phyloP scores from a whole-genome alignment of 148 eudicot species.

The Nyssa sinensis region DNA sequence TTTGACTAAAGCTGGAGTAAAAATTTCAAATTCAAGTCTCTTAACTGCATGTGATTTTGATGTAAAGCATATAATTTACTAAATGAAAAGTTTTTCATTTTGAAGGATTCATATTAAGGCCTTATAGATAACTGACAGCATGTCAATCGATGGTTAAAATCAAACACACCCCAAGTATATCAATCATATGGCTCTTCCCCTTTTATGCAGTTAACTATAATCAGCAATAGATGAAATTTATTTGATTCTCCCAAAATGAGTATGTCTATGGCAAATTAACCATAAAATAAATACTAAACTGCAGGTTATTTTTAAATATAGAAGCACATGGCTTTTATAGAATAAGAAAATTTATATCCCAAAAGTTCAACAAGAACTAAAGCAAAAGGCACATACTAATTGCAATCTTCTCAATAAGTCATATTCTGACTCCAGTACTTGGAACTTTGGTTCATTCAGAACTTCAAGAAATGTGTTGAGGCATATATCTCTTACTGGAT shows the following conservation, averaged over 20 bases:
- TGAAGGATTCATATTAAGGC: background rate
- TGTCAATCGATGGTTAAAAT: background rate
- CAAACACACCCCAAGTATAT: background rate
- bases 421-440: conserved; percentile 59
- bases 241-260: background rate
- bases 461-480: conserved; percentile 48
- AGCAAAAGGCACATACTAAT: conserved; percentile 45
- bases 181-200: background rate
- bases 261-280: background rate
- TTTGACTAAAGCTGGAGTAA: background rate
- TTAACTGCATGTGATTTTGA: background rate
- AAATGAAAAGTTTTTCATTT: background rate
- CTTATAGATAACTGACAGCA: background rate
- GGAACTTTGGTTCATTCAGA: conserved; percentile 46
- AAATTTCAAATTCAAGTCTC: background rate
- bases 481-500: conserved; percentile 23
- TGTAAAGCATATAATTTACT: background rate
- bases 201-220: background rate
- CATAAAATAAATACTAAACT: background rate
- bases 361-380: background rate
- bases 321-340: conserved; percentile 1
- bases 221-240: background rate
- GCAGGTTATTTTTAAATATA: background rate
- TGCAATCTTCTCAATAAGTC: conserved; percentile 47
- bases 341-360: background rate